Evolutionary conservation across 257 asterid species (phyloP).

Genomic region (Solanum appendiculatum): DNA sequence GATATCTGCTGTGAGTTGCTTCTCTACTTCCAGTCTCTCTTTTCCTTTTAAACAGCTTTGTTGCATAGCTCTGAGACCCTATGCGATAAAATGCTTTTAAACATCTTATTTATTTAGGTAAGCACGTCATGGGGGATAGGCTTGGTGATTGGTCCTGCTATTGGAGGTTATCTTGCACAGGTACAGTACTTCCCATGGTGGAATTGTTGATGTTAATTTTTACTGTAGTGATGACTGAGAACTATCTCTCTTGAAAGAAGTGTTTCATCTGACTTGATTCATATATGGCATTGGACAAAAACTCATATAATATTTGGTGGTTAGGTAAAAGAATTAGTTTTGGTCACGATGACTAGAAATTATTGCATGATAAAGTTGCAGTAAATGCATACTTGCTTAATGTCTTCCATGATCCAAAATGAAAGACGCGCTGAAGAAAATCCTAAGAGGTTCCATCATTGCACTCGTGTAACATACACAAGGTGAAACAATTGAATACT

Average conservation of each 20-base stretch:
- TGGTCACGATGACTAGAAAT: neutral
- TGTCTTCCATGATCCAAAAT: neutral
- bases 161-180: conserved; percentile 76
- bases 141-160: conserved; percentile 77
- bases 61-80: neutral
- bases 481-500: neutral
- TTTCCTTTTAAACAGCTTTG: neutral
- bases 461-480: neutral
- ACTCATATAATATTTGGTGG: neutral
- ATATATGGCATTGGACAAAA: neutral
- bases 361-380: neutral
- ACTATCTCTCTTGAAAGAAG: neutral
- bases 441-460: neutral
- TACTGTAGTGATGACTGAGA: neutral
- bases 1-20: conserved; percentile 58
- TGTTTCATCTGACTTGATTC: neutral
- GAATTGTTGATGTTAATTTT: neutral
- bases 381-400: neutral
- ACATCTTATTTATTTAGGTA: conserved; percentile 26
- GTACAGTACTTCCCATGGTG: neutral
- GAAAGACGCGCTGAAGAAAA: neutral
- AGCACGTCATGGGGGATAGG: conserved; percentile 88
- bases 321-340: neutral
- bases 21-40: neutral
- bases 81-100: neutral